These are phyloP conservation scores for Phytopythium oedochilum DNA, from an alignment of 352 stramenopile genomes.

Conservation along the genomic window DNA sequence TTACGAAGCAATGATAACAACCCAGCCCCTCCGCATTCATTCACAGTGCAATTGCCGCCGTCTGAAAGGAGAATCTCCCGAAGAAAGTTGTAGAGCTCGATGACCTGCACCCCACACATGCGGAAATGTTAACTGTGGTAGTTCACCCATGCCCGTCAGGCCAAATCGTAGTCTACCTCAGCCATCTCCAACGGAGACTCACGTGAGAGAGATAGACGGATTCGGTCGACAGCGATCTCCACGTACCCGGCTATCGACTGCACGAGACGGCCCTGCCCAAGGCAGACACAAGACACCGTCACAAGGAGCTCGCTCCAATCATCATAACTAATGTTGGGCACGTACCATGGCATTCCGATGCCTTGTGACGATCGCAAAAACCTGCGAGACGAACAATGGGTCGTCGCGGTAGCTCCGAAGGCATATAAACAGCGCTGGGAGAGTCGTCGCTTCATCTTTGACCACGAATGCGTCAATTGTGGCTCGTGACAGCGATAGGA, in stretches of 20 bases:
- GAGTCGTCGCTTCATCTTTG: slow-evolving; percentile 38
- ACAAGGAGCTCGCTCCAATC: too few relatives aligned
- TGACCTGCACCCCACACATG: neutral
- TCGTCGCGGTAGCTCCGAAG: slow-evolving; percentile 43
- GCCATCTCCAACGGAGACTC: slow-evolving; percentile 8
- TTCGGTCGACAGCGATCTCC: slow-evolving; percentile 47
- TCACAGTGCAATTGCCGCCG: slow-evolving; percentile 43
- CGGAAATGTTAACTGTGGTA: neutral
- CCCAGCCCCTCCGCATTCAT: slow-evolving; percentile 39
- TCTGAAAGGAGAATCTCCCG: slow-evolving; percentile 43
- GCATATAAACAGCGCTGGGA: slow-evolving; percentile 64
- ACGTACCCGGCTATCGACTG: slow-evolving; percentile 54
- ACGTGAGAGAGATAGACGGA: slow-evolving; percentile 17
- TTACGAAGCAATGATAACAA: slow-evolving; percentile 25
- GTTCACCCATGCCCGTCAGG: neutral
- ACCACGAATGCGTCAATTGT: slow-evolving; percentile 39
- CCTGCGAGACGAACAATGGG: slow-evolving; percentile 39
- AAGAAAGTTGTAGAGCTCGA: slow-evolving; percentile 61
- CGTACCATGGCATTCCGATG: slow-evolving; percentile 37
- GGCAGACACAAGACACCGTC: neutral
- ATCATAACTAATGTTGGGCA: neutral
- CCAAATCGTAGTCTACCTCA: slow-evolving; percentile 8
- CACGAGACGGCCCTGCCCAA: slow-evolving; percentile 1
- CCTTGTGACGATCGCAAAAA: slow-evolving; percentile 52
- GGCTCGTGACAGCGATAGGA: slow-evolving; percentile 33